Percentiles rank a stretch among this genome's conserved stretches.
These are phyloP conservation scores for Phytopythium cucurbitacearum DNA, from an alignment of 352 stramenopile genomes.

Conservation along the genomic window DNA sequence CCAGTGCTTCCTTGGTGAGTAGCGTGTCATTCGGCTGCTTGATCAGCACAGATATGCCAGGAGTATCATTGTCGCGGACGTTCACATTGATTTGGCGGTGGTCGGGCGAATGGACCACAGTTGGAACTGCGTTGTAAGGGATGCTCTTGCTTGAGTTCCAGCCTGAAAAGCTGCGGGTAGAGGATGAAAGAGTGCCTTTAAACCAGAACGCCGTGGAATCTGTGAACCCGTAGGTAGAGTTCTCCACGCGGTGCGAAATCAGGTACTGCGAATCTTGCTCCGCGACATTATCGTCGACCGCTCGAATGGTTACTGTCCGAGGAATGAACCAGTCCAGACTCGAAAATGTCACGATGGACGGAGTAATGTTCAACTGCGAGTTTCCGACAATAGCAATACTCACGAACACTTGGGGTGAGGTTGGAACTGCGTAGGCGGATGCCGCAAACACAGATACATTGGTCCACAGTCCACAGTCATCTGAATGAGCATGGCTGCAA, in stretches of 20 bases:
- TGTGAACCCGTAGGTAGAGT: slow-evolving; percentile 36
- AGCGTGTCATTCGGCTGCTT: slow-evolving; percentile 30
- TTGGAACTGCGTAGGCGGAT: slow-evolving; percentile 26
- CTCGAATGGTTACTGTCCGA: slow-evolving; percentile 42
- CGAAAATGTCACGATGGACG: slow-evolving; percentile 60
- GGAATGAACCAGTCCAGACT: slow-evolving; percentile 57
- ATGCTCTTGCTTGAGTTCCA: slow-evolving; percentile 22
- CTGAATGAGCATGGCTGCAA: slow-evolving; percentile 22
- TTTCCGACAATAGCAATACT: slow-evolving; percentile 55
- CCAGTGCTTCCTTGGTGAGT: slow-evolving; percentile 33
- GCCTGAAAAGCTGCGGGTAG: slow-evolving; percentile 14
- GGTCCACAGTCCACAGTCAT: slow-evolving; percentile 46
- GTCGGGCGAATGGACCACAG: slow-evolving; percentile 37
- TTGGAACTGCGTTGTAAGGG: slow-evolving; percentile 64
- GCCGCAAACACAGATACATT: slow-evolving; percentile 27
- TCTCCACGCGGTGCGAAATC: slow-evolving; percentile 58
- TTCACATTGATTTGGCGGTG: slow-evolving; percentile 45
- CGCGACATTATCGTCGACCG: slow-evolving; percentile 40
- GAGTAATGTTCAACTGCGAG: slow-evolving; percentile 40
- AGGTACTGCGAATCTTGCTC: slow-evolving; percentile 26
- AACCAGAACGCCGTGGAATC: slow-evolving; percentile 65
- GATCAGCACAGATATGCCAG: slow-evolving; percentile 34
- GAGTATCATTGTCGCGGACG: slow-evolving; percentile 44
- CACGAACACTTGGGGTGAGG: slow-evolving; percentile 23
- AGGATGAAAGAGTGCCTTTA: slow-evolving; percentile 11